Evolutionary conservation across 495 filamentous ascomycete genomes (phyloP).

Genomic region (Lentithecium fluviatile): DNA sequence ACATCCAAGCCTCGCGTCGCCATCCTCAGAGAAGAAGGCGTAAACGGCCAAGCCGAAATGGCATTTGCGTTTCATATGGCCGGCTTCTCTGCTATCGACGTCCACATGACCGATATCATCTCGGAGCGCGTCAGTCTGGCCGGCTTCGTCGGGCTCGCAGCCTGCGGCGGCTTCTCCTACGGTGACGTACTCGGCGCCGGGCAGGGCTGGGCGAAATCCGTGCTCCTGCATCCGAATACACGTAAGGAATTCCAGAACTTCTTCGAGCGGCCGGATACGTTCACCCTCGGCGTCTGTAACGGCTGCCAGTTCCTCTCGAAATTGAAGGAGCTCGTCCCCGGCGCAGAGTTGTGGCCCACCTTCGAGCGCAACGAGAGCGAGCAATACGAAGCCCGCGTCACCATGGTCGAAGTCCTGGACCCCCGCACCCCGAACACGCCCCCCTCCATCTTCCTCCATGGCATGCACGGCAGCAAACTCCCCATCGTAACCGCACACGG

Average conservation of each 20-base stretch:
- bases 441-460: slow-evolving; percentile 87
- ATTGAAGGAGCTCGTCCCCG: slow-evolving; percentile 81
- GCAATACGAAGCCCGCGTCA: slow-evolving; percentile 88
- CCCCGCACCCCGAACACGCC: slow-evolving; percentile 45
- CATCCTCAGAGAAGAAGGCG: slow-evolving; percentile 91
- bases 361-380: slow-evolving; percentile 84
- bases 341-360: slow-evolving; percentile 78
- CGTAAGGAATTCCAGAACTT: slow-evolving; percentile 76
- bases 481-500: slow-evolving; percentile 91
- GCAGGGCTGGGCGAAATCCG: slow-evolving; percentile 93
- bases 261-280: slow-evolving; percentile 87
- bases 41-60: slow-evolving; percentile 96
- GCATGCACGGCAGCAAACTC: slow-evolving; percentile 79
- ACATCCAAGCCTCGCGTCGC: slow-evolving; percentile 78
- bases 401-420: slow-evolving; percentile 80
- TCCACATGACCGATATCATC: slow-evolving; percentile 96
- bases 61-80: slow-evolving; percentile 92
- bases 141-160: slow-evolving; percentile 82
- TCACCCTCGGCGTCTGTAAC: slow-evolving; percentile 94
- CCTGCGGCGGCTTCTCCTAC: slow-evolving; percentile 96
- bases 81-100: slow-evolving; percentile 86
- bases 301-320: slow-evolving; percentile 93
- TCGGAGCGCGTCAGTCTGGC: slow-evolving; percentile 70
- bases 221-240: slow-evolving; percentile 76
- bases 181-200: slow-evolving; percentile 95